A percentile compares a stretch with the other conserved stretches of the same genome.
Evolutionary conservation across 495 filamentous ascomycete species (phyloP).

Genomic region (Penicillium bialowiezense): DNA sequence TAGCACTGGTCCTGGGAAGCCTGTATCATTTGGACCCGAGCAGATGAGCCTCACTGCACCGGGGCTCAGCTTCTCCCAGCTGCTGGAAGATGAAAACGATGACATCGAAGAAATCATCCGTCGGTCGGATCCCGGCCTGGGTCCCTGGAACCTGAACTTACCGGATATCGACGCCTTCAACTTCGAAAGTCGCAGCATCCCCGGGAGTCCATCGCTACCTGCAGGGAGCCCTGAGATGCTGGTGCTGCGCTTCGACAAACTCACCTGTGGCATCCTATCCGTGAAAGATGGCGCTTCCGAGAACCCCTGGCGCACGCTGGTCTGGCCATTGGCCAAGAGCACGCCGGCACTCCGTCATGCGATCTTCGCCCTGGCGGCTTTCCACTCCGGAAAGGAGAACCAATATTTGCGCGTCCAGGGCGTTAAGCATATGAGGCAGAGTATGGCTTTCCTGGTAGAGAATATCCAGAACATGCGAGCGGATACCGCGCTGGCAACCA

Average conservation of each 20-base stretch:
- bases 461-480: conserved; percentile 59
- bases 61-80: conserved; percentile 32
- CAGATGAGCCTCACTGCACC: conserved; percentile 6
- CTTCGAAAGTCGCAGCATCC: conserved; percentile 9
- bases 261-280: conserved; percentile 76
- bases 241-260: conserved; percentile 62
- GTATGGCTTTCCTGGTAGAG: conserved; percentile 55
- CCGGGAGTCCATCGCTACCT: conserved; percentile 26
- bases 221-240: conserved; percentile 61
- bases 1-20: neutral
- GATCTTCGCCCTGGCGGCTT: conserved; percentile 71
- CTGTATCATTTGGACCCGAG: conserved; percentile 1
- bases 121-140: conserved; percentile 34
- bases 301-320: conserved; percentile 73
- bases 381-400: conserved; percentile 63
- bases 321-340: conserved; percentile 68
- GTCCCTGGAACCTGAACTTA: conserved; percentile 35
- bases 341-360: conserved; percentile 73
- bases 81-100: conserved; percentile 46
- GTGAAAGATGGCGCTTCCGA: conserved; percentile 68
- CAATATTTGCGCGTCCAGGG: conserved; percentile 60
- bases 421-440: conserved; percentile 70
- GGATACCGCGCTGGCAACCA: conserved; percentile 71
- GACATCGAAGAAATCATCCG: conserved; percentile 62
- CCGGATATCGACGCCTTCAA: conserved; percentile 2